Evolutionary conservation across 2,329 filamentous ascomycete genomes (phyloP).

Genomic region (Epichloe amarillans): DNA sequence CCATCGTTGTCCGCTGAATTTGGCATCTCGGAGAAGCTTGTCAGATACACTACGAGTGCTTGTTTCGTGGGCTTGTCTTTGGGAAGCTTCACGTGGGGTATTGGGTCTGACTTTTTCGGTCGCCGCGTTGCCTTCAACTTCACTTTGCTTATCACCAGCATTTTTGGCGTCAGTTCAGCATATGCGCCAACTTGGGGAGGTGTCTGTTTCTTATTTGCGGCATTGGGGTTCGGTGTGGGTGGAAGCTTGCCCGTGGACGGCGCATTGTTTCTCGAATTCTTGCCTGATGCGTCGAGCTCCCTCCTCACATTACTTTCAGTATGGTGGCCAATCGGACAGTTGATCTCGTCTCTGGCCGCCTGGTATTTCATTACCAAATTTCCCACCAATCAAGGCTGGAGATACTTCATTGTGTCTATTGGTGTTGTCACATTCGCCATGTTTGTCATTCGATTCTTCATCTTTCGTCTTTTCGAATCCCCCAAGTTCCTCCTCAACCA

Average conservation of each 20-base stretch:
- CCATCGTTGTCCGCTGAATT: constrained; percentile 66
- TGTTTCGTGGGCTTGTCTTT: constrained; percentile 65
- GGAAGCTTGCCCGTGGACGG: constrained; percentile 71
- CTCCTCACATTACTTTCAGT: constrained; percentile 69
- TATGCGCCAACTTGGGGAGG: constrained; percentile 55
- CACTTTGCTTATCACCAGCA: constrained; percentile 60
- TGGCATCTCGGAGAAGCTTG: constrained; percentile 51
- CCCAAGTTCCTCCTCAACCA: constrained; percentile 69
- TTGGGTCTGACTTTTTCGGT: constrained; percentile 66
- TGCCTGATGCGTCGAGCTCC: constrained; percentile 60
- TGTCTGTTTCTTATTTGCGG: constrained; percentile 46
- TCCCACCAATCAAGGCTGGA: constrained; percentile 60
- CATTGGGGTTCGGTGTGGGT: constrained; percentile 54
- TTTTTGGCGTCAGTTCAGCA: constrained; percentile 60
- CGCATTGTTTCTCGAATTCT: constrained; percentile 70
- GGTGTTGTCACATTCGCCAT: constrained; percentile 62
- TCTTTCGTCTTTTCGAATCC: constrained; percentile 74
- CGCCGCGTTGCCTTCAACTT: constrained; percentile 70
- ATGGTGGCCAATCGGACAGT: constrained; percentile 77
- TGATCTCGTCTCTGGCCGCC: constrained; percentile 56
- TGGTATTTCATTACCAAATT: constrained; percentile 65
- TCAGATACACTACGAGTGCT: constrained; percentile 69
- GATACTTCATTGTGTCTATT: constrained; percentile 57
- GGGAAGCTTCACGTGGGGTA: constrained; percentile 70
- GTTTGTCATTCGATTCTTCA: constrained; percentile 65